Percentiles rank a stretch among this genome's conserved stretches.
These are phyloP conservation scores for Talaromyces marneffei DNA, from an alignment of 2,329 filamentous ascomycete genomes.

Conservation along the genomic window DNA sequence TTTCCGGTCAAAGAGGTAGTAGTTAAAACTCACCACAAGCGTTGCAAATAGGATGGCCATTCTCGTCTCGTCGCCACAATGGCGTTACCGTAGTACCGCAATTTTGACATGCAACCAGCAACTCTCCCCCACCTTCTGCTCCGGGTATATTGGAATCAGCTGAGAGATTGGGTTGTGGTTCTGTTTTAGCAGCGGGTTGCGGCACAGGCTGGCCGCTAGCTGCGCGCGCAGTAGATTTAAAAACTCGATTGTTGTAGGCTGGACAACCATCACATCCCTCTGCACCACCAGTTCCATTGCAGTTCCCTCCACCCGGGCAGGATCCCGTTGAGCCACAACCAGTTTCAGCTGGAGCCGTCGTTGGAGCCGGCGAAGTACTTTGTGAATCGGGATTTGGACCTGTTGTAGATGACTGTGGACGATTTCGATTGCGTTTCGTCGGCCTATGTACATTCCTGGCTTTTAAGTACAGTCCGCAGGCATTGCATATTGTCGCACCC, in stretches of 20 bases:
- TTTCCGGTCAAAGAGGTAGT: too few species aligned
- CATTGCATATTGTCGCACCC: slow-evolving; percentile 94
- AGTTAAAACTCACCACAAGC: slow-evolving; percentile 70
- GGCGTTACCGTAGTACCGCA: slow-evolving; percentile 95
- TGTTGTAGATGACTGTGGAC: slow-evolving; percentile 44
- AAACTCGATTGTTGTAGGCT: slow-evolving; percentile 92
- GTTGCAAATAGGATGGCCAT: slow-evolving; percentile 95
- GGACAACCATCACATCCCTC: slow-evolving; percentile 94
- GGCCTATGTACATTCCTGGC: slow-evolving; percentile 86
- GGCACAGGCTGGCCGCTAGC: slow-evolving; percentile 22
- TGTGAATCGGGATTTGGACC: slow-evolving; percentile 19
- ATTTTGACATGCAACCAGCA: slow-evolving; percentile 91
- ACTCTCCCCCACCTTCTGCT: slow-evolving; percentile 31
- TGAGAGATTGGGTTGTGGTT: neutral
- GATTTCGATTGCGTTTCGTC: slow-evolving; percentile 72
- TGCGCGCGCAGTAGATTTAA: slow-evolving; percentile 65
- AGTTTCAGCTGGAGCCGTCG: slow-evolving; percentile 17
- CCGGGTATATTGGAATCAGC: slow-evolving; percentile 15
- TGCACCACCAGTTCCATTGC: slow-evolving; percentile 92
- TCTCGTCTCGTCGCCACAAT: slow-evolving; percentile 88
- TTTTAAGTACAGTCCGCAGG: slow-evolving; percentile 90
- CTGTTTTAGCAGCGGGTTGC: neutral
- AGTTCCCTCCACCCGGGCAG: slow-evolving; percentile 88
- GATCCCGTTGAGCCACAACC: slow-evolving; percentile 60
- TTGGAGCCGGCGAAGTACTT: slow-evolving; percentile 29